Base-by-base conservation (phyloP, 2,329 filamentous ascomycete genomes). In the Neoascochyta sp. region DNA sequence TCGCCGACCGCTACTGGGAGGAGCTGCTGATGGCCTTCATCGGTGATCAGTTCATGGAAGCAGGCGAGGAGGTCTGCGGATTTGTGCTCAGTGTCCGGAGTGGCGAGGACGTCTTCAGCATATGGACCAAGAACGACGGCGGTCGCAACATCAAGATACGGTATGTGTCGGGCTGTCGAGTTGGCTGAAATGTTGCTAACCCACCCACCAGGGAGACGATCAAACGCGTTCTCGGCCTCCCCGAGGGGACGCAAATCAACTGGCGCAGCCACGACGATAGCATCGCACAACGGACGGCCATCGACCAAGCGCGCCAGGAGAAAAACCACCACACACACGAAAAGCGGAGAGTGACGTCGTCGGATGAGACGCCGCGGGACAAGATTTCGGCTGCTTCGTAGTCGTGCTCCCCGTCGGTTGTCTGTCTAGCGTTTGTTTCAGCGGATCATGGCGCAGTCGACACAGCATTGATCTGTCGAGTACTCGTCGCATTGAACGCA, bases 231-330 rank as follows among this genome's bases (percentile, higher is more conserved):
- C 79, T 98, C 34, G 77, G 79, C 47, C 86, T 95, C 60, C 90
- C 90, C 1, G 68, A 79, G 24, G 90, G 95, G 61, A 96, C 92
- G 20, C 85, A 84, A 55, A 83, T 98, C 38, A 81, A 92, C 50
- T 98, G 89, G 79, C 94, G 95, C 69, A 92, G 84, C 58, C 92
- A 98, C 63, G 89, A 95, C 57, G 86, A 90, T 44, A 95, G 87
- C 64, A 95, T 98, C 57, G 84, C 87, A 48, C 89, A 95, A 67
- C 80, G 88, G 47, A 85, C 83, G 16, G 86, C 86, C 12, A 88
- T 95, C 43, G 89, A 95, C 54, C 87, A 95, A 64, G 86, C 86
- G 33, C 83, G 89, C 41, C 86, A 90, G 49, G 88, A 95, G 56
- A 94, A 94, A 67, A 75, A 63, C 23, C 63, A 64, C 22, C 54